A percentile compares a stretch with the other conserved stretches of the same genome.
Conservation (phyloP, 2,329 filamentous ascomycete genomes). For the Sphaerulina populicola region DNA sequence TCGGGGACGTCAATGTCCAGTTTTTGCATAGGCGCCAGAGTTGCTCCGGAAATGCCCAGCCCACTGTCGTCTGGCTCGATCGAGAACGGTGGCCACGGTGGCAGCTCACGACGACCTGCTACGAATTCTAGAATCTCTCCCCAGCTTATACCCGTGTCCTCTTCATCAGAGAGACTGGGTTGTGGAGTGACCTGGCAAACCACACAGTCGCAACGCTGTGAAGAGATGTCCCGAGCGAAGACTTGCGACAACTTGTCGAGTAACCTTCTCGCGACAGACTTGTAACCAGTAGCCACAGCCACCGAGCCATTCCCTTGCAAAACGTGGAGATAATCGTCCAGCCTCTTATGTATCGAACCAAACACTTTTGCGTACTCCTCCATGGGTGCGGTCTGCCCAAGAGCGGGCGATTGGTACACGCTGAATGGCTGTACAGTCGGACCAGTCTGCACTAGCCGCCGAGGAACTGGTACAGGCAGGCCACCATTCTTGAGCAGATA, state of each 20-base stretch:
- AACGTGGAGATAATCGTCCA: constrained; percentile 80
- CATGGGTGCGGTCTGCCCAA: constrained; percentile 30
- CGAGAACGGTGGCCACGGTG: constrained; percentile 80
- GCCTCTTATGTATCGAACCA: constrained; percentile 67
- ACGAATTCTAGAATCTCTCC: constrained; percentile 91
- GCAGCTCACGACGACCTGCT: constrained; percentile 76
- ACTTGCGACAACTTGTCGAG: constrained; percentile 88
- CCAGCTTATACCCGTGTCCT: constrained; percentile 70
- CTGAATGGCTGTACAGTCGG: constrained; percentile 51
- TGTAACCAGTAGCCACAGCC: constrained; percentile 89
- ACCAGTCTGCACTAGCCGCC: constrained; percentile 60
- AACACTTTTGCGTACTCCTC: constrained; percentile 53
- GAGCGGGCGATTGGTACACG: constrained; percentile 48
- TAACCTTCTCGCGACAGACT: constrained; percentile 81
- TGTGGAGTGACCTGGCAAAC: constrained; percentile 58
- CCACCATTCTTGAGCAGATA: constrained; percentile 88
- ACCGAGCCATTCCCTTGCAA: constrained; percentile 77
- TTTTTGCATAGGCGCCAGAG: constrained; percentile 58
- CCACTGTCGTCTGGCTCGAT: constrained; percentile 50
- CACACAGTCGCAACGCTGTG: constrained; percentile 74
- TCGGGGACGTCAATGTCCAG: constrained; percentile 91
- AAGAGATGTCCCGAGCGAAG: constrained; percentile 84
- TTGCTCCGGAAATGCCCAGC: constrained; percentile 48
- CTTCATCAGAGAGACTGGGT: constrained; percentile 43
- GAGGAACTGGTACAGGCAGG: constrained; percentile 61